Conservation (phyloP, 805 yeast genomes). For the Metschnikowia peoriensis region DNA sequence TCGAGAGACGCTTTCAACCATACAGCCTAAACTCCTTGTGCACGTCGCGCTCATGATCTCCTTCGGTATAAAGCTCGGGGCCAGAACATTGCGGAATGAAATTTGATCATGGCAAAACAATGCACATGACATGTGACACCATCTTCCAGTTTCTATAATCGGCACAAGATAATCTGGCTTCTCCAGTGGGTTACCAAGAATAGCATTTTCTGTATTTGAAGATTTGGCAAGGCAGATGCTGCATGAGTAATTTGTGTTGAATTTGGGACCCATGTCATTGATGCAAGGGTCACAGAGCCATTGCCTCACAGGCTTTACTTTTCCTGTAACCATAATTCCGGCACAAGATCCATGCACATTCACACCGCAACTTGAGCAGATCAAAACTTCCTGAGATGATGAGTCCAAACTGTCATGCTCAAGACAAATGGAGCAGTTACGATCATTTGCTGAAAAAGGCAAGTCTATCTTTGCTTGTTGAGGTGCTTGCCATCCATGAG, state of each 20-base stretch:
- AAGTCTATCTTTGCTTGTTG: slow-evolving; percentile 14
- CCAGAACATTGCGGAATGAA: slow-evolving; percentile 13
- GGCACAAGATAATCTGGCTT: slow-evolving; percentile 68
- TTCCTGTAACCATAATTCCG: slow-evolving; percentile 39
- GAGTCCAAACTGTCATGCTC: slow-evolving; percentile 29
- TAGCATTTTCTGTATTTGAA: slow-evolving; percentile 44
- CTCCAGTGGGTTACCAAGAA: slow-evolving; percentile 38
- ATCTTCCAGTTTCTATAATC: slow-evolving; percentile 56
- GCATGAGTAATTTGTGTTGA: slow-evolving; percentile 60
- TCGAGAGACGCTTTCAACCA: slow-evolving; percentile 30
- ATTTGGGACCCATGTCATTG: slow-evolving; percentile 62
- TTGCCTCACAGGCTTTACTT: slow-evolving; percentile 31
- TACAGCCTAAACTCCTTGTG: slow-evolving; percentile 9
- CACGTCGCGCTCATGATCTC: slow-evolving; percentile 5
- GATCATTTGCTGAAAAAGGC: slow-evolving; percentile 11
- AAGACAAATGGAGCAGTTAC: slow-evolving; percentile 58
- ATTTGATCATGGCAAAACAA: slow-evolving; percentile 47
- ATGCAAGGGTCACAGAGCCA: slow-evolving; percentile 85
- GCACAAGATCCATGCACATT: slow-evolving; percentile 70
- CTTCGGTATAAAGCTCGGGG: slow-evolving; percentile 12
- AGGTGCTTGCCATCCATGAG: slow-evolving; percentile 14
- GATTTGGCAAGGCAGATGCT: slow-evolving; percentile 61
- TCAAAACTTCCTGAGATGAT: slow-evolving; percentile 37
- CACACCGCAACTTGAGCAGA: slow-evolving; percentile 66
- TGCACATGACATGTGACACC: slow-evolving; percentile 81